Evolutionary conservation across 129 eudicot species (phyloP), one percentile per base, ranked within the genome.

Genomic region (Centella asiatica): DNA sequence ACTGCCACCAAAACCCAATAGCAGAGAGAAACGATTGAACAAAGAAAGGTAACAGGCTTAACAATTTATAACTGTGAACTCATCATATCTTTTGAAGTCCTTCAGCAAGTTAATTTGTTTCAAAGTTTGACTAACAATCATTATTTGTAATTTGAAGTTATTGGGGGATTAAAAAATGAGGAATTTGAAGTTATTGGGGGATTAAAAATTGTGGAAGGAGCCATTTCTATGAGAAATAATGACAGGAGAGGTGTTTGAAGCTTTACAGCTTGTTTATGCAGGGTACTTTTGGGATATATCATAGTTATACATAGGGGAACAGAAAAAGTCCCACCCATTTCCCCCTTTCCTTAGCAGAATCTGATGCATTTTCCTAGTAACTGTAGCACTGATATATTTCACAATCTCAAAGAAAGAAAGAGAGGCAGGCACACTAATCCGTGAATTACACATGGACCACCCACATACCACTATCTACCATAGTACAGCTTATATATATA

Each of bases 201-300:
- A 45, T 62, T 27, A 28, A 20, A 62, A 62, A 48, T 7, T 20
- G 19, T 20, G 19, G 17, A 13, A 26, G 67, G 25, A 45, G n/a
- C 25, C 67, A 44, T 26, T 14, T 34, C n/a, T 45, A 25, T 24
- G 56, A 22, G 57, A 62, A 63, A 55, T 54, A 39, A 55, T 44
- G 56, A 62, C 68, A 68, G 26, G 58, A 45, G 72, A 45, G 71
- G 47, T 48, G 65, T 14, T 44, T 48, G 60, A 57, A 57, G 65
- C 85, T 80, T 80, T 80, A 80, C 85, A 80, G 81, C 79, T 80
- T 52, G 78, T 64, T 28, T 67, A 69, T 48, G 66, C 59, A 68
- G 62, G 71, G n/a, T 72, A 78, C 85, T 76, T 76, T 80, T 58
- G 76, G 68, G 85, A 65, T 64, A 68, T 44, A 56, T 60, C 78